Base-by-base conservation (phyloP, 179 eudicot genomes). In the Sideroxylon spinosum region DNA sequence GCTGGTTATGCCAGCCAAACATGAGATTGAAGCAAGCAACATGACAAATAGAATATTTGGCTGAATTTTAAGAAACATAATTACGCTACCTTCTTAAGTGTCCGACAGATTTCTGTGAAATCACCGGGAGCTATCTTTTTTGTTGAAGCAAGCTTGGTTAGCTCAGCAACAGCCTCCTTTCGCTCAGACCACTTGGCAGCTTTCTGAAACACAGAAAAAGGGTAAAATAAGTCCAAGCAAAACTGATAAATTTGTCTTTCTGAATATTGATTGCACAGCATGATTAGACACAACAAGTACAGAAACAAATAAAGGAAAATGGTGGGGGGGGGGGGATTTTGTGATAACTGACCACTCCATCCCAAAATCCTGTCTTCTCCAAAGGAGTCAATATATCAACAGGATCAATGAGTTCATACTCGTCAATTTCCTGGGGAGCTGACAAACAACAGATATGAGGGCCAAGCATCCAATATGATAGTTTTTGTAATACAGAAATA, bases 291-390 rank as follows among this genome's bases (percentile, higher is more conserved):
- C 52, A 57, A 70, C 23, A 49, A 71, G 19, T 60, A 63, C 1
- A 7, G 77, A 23, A 57, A 37, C 44, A 37, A 74, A 22, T 37
- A 44, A 74, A 60, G 29, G 26, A 23, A 60, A 16, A 19, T 7
- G 12, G 57, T 19, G 32, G 23, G 20, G 55, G 8, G 7, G 61
- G 0, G 49, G 78, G 59, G 11, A 25, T 29, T 62, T 3, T 46
- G 16, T 63, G 53, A 83, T 72, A 68, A 87, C 95, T 87, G 52
- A 96, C 99, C 93, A 96, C 99, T 84, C 99, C 97, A 76, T 86
- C 91, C 99, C 99, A 94, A 86, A 96, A 96, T 69, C 97, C 97
- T 70, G 97, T 87, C 88, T 96, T 96, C 83, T 96, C 99, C 85
- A 96, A 83, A 67, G 98, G 99, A 49, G 95, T 89, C 82, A 96